These are phyloP conservation scores for Pistacia integerrima DNA, from an alignment of 345 rosid genomes.

Conservation along the genomic window DNA sequence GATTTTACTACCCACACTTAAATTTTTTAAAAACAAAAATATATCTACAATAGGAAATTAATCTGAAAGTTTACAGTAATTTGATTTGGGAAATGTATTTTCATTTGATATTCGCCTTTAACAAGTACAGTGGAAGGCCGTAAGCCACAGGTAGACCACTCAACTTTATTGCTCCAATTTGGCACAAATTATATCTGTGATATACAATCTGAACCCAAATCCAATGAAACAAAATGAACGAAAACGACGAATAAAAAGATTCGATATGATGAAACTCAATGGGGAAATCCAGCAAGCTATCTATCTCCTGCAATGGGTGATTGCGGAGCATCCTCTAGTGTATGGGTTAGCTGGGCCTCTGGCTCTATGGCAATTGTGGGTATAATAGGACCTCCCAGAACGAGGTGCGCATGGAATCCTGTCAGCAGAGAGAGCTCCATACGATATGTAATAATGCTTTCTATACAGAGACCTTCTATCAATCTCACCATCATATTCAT, in stretches of 20 bases:
- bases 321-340: slow-evolving; percentile 68
- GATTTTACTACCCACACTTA: too few species aligned
- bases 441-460: slow-evolving; percentile 77
- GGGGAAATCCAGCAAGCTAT: neutral
- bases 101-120: too few species aligned
- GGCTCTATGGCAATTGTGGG: slow-evolving; percentile 63
- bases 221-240: neutral
- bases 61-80: too few species aligned
- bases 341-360: slow-evolving; percentile 74
- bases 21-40: too few species aligned
- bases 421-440: slow-evolving; percentile 81
- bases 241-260: neutral
- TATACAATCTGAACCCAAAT: neutral
- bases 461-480: slow-evolving; percentile 57
- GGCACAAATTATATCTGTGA: too few species aligned
- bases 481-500: slow-evolving; percentile 19
- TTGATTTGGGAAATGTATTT: too few species aligned
- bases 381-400: slow-evolving; percentile 90
- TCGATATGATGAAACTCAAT: neutral
- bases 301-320: slow-evolving; percentile 76
- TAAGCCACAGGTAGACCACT: too few species aligned
- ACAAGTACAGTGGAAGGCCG: too few species aligned
- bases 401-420: slow-evolving; percentile 84
- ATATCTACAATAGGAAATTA: too few species aligned
- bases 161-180: too few species aligned